Conservation (phyloP, 768 basidiomycete species). For the Punctularia strigosozonata region DNA sequence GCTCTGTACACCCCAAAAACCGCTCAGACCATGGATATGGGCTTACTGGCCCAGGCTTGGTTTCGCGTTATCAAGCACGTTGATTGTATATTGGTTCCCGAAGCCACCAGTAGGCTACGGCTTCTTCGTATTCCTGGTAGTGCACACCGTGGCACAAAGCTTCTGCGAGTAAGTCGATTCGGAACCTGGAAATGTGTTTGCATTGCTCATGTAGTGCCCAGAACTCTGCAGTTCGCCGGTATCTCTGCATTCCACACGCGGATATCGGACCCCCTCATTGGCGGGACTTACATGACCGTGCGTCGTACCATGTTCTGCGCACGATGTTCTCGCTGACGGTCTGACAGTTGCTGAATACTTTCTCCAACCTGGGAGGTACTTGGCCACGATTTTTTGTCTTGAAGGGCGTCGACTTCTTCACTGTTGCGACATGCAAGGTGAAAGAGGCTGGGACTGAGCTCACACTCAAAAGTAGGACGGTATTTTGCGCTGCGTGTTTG, state of each 20-base stretch:
- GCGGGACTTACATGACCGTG: slow-evolving; percentile 99
- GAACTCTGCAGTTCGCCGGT: slow-evolving; percentile 97
- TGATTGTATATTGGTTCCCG: slow-evolving; percentile 82
- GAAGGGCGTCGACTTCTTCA: slow-evolving; percentile 90
- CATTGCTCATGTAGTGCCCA: slow-evolving; percentile 17
- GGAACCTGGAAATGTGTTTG: neutral
- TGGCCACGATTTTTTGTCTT: slow-evolving; percentile 96
- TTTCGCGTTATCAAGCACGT: slow-evolving; percentile 59
- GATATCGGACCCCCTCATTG: slow-evolving; percentile 92
- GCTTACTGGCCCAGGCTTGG: slow-evolving; percentile 83
- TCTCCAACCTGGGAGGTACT: slow-evolving; percentile 93
- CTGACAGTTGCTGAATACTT: slow-evolving; percentile 80
- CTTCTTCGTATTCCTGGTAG: slow-evolving; percentile 74
- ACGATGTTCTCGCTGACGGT: slow-evolving; percentile 5
- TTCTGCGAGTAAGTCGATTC: slow-evolving; percentile 62
- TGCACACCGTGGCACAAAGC: slow-evolving; percentile 73
- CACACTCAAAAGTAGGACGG: slow-evolving; percentile 37
- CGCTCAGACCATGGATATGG: slow-evolving; percentile 78
- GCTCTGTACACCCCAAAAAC: slow-evolving; percentile 75
- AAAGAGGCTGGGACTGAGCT: slow-evolving; percentile 42
- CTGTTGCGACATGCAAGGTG: slow-evolving; percentile 72
- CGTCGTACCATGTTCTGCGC: slow-evolving; percentile 5
- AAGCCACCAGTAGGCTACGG: slow-evolving; percentile 53
- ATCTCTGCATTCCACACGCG: slow-evolving; percentile 98
- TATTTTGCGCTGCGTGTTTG: neutral